Percentiles rank a stretch among this genome's conserved stretches.
Evolutionary conservation across 2,329 filamentous ascomycete species (phyloP).

Genomic region (Aspergillus sp.): DNA sequence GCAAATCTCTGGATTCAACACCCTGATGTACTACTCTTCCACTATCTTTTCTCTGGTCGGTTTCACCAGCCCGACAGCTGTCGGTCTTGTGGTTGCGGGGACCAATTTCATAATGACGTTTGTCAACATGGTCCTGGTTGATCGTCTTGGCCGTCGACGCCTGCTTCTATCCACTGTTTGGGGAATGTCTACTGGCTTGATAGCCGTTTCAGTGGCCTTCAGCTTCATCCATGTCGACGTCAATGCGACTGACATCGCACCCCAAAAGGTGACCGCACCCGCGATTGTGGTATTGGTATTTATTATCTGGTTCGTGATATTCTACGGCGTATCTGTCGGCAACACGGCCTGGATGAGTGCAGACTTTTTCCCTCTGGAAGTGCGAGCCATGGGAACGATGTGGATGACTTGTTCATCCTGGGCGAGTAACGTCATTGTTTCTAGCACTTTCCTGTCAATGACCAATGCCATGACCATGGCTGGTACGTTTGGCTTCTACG

Average conservation of each 20-base stretch:
- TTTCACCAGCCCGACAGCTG: slow-evolving; percentile 51
- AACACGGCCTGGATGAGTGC: slow-evolving; percentile 52
- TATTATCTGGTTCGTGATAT: slow-evolving; percentile 47
- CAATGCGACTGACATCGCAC: slow-evolving; percentile 31
- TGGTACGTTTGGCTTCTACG: slow-evolving; percentile 55
- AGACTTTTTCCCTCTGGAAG: slow-evolving; percentile 52
- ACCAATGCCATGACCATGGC: slow-evolving; percentile 53
- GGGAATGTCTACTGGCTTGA: slow-evolving; percentile 47
- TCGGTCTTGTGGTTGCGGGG: slow-evolving; percentile 37
- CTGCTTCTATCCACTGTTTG: slow-evolving; percentile 47
- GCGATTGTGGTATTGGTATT: slow-evolving; percentile 45
- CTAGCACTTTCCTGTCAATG: slow-evolving; percentile 52
- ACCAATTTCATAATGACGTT: slow-evolving; percentile 50
- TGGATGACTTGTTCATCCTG: slow-evolving; percentile 50
- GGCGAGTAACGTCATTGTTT: slow-evolving; percentile 52
- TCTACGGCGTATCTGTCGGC: slow-evolving; percentile 50
- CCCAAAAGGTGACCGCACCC: slow-evolving; percentile 29
- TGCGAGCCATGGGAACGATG: slow-evolving; percentile 52
- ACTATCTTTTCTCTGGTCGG: slow-evolving; percentile 50
- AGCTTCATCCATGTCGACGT: slow-evolving; percentile 50
- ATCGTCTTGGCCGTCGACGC: slow-evolving; percentile 46
- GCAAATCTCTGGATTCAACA: slow-evolving; percentile 51
- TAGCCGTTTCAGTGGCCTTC: slow-evolving; percentile 49
- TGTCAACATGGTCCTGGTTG: slow-evolving; percentile 50
- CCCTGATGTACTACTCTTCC: slow-evolving; percentile 48